Percentiles rank a stretch among this genome's conserved stretches.
phyloP scores from a whole-genome alignment of 2,329 filamentous ascomycete genomes.

The Sporothrix luriei region DNA sequence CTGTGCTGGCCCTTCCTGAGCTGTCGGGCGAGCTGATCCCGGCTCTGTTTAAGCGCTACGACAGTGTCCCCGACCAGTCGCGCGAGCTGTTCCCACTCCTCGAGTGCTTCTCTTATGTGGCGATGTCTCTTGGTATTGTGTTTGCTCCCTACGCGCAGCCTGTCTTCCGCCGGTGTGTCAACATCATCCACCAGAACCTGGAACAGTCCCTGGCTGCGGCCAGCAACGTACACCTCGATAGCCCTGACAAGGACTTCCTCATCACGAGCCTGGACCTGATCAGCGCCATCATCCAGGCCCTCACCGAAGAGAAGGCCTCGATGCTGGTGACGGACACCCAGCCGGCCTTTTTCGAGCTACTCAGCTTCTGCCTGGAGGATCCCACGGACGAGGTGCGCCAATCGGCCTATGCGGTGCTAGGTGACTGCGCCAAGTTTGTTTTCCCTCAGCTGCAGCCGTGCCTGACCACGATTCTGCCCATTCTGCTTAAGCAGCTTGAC shows the following conservation, averaged over 20 bases:
- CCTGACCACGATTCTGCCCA: slow-evolving; percentile 72
- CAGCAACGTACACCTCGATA: slow-evolving; percentile 69
- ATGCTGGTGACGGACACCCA: slow-evolving; percentile 75
- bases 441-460: slow-evolving; percentile 78
- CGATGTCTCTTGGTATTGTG: slow-evolving; percentile 76
- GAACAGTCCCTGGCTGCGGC: slow-evolving; percentile 74
- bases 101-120: slow-evolving; percentile 95
- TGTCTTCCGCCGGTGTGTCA: slow-evolving; percentile 85
- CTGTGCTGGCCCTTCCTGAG: slow-evolving; percentile 75
- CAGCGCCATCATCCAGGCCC: slow-evolving; percentile 88
- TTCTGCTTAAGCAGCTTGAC: slow-evolving; percentile 86
- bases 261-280: slow-evolving; percentile 92
- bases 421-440: slow-evolving; percentile 91
- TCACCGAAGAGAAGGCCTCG: slow-evolving; percentile 72
- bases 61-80: slow-evolving; percentile 82
- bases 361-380: slow-evolving; percentile 92
- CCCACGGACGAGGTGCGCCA: slow-evolving; percentile 89
- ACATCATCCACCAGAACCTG: slow-evolving; percentile 88
- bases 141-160: slow-evolving; percentile 85
- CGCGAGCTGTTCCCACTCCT: slow-evolving; percentile 91
- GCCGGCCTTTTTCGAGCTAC: slow-evolving; percentile 84
- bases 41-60: slow-evolving; percentile 84
- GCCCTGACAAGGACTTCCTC: slow-evolving; percentile 94
- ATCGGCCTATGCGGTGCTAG: slow-evolving; percentile 91
- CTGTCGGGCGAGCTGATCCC: slow-evolving; percentile 90